These are phyloP conservation scores for Pseudonitzschia delicatissima DNA, from an alignment of 108 stramenopile species.

Conservation along the genomic window DNA sequence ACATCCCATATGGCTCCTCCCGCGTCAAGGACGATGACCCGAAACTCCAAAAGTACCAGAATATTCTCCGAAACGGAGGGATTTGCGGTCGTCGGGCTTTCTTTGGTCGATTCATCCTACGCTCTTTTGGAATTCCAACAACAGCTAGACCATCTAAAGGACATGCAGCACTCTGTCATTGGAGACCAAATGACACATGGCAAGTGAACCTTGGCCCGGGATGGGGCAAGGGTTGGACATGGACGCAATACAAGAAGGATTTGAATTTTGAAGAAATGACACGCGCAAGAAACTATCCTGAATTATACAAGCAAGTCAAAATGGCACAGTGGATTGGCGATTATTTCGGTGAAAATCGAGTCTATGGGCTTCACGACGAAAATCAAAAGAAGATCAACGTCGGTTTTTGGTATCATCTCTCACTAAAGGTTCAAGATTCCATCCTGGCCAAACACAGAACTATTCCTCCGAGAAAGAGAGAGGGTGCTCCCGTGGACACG, in stretches of 20 bases:
- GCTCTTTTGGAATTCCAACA: conserved; percentile 28
- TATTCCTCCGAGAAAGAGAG: neutral
- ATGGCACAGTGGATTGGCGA: conserved; percentile 21
- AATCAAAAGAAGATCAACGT: neutral
- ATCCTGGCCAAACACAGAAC: conserved; percentile 5
- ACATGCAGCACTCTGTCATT: conserved; percentile 21
- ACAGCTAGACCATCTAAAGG: conserved; percentile 15
- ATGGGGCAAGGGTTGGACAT: conserved; percentile 20
- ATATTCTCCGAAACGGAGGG: conserved; percentile 20
- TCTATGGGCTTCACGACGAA: neutral
- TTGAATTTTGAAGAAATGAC: conserved; percentile 14
- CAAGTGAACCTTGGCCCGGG: conserved; percentile 10
- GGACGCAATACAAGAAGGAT: neutral
- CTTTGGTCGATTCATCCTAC: conserved; percentile 20
- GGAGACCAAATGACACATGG: conserved; percentile 12
- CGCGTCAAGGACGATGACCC: conserved; percentile 9
- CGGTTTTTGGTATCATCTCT: conserved; percentile 16
- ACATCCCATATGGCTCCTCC: conserved; percentile 2
- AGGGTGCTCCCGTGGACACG: neutral
- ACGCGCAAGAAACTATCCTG: neutral
- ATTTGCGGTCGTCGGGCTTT: conserved; percentile 27
- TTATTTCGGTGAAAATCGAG: neutral
- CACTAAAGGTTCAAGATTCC: conserved; percentile 11
- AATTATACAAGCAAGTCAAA: neutral
- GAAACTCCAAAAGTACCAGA: conserved; percentile 15